These are phyloP conservation scores for Gardenia jasminoides DNA, from an alignment of 257 asterid species.

Conservation along the genomic window DNA sequence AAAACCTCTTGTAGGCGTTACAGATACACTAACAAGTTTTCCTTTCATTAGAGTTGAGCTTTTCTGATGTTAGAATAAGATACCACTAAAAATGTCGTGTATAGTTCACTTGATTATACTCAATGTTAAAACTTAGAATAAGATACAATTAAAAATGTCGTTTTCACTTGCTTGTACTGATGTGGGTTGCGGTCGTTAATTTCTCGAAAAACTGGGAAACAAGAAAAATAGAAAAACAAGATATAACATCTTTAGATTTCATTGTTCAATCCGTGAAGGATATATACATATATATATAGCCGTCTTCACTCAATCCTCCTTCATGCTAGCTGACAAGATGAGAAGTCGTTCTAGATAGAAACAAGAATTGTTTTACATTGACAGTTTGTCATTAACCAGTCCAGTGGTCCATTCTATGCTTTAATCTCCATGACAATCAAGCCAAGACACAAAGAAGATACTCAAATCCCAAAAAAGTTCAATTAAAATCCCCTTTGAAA, in stretches of 20 bases:
- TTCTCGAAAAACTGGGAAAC: background rate
- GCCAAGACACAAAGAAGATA: background rate
- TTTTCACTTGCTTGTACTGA: background rate
- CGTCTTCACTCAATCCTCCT: background rate
- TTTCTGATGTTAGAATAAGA: background rate
- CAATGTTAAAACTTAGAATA: no score
- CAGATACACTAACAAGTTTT: background rate
- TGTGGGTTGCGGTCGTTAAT: background rate
- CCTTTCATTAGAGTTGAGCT: background rate
- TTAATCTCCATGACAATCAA: background rate
- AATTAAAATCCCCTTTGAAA: conserved; percentile 11
- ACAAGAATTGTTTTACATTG: background rate
- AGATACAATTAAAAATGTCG: background rate
- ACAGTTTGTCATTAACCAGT: background rate
- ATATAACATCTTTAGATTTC: background rate
- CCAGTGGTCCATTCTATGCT: background rate
- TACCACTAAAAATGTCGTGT: background rate
- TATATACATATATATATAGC: background rate
- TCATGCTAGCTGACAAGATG: background rate
- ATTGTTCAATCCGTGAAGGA: background rate
- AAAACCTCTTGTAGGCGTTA: background rate
- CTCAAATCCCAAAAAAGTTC: background rate
- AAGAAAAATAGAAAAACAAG: background rate
- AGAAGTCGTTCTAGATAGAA: background rate
- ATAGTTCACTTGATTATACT: background rate